A percentile compares a stretch with the other conserved stretches of the same genome.
phyloP scores from a whole-genome alignment of 306 rosid genomes.

The Vicia sativa region DNA sequence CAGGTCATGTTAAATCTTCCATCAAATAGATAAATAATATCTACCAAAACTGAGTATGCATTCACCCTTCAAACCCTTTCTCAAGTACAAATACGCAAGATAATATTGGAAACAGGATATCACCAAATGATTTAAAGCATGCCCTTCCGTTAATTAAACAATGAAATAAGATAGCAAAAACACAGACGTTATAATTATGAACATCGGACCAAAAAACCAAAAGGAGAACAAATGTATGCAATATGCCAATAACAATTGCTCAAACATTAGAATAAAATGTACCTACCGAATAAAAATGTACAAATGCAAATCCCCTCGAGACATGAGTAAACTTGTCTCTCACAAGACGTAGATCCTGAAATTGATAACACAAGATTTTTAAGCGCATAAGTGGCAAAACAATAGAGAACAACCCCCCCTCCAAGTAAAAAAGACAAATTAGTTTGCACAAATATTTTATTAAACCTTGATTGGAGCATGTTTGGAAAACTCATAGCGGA shows the following conservation, averaged over 20 bases:
- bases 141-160: not conserved
- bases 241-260: slow-evolving; percentile 17
- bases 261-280: slow-evolving; percentile 21
- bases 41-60: not conserved
- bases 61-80: slow-evolving; percentile 22
- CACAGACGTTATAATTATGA: slow-evolving; percentile 22
- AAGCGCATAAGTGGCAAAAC: slow-evolving; percentile 27
- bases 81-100: not conserved
- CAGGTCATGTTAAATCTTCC: slow-evolving; percentile 15
- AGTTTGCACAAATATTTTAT: slow-evolving; percentile 29
- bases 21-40: slow-evolving; percentile 25
- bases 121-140: slow-evolving; percentile 11
- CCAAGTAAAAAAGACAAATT: not conserved
- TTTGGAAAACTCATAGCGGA: slow-evolving; percentile 95
- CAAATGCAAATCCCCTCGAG: slow-evolving; percentile 98
- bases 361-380: slow-evolving; percentile 31
- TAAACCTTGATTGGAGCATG: slow-evolving; percentile 94
- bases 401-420: slow-evolving; percentile 25
- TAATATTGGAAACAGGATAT: slow-evolving; percentile 14
- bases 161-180: not conserved
- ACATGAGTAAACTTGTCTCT: slow-evolving; percentile 98
- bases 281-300: slow-evolving; percentile 93
- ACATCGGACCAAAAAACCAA: not conserved
- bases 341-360: slow-evolving; percentile 97
- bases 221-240: slow-evolving; percentile 16